phyloP scores from a whole-genome alignment of 805 yeast species.

The Yarrowia sp. region DNA sequence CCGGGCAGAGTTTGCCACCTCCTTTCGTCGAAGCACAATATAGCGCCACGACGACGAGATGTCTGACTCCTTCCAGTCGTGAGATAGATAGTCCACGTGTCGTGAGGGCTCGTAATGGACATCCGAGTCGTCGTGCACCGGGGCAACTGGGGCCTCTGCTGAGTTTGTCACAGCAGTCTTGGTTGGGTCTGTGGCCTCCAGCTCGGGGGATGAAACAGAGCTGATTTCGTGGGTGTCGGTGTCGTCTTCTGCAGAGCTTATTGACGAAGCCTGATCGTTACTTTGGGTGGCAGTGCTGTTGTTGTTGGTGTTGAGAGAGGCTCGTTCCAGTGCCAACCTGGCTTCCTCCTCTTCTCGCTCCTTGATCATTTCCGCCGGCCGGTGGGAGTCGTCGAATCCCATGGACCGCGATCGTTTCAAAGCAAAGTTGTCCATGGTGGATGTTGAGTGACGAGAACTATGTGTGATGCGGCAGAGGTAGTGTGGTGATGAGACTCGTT shows the following conservation, averaged over 20 bases:
- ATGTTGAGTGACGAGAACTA: not conserved
- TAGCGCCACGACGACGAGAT: conserved; percentile 95
- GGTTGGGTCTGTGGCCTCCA: conserved; percentile 32
- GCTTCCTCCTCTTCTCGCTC: conserved; percentile 22
- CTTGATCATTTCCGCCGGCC: conserved; percentile 23
- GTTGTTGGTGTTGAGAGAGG: not conserved
- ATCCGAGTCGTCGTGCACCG: conserved; percentile 65
- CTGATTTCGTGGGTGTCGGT: conserved; percentile 21
- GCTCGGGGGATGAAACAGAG: conserved; percentile 27
- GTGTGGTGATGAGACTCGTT: not conserved
- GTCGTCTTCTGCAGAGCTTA: conserved; percentile 17
- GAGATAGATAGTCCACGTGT: conserved; percentile 93
- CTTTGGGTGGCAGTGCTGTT: not conserved
- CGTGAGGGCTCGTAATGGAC: conserved; percentile 74
- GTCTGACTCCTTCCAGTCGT: conserved; percentile 93
- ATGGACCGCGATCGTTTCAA: conserved; percentile 23
- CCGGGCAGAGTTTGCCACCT: conserved; percentile 77
- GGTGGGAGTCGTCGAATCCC: conserved; percentile 25
- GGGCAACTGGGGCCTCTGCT: not conserved
- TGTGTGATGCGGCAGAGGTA: not conserved
- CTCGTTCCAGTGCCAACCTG: conserved; percentile 11
- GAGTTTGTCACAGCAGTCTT: not conserved
- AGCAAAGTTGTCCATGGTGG: conserved; percentile 19
- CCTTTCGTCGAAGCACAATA: conserved; percentile 74
- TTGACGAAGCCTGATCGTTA: conserved; percentile 11